Conservation (phyloP, 139 green algal genomes). For the Chara braunii region DNA sequence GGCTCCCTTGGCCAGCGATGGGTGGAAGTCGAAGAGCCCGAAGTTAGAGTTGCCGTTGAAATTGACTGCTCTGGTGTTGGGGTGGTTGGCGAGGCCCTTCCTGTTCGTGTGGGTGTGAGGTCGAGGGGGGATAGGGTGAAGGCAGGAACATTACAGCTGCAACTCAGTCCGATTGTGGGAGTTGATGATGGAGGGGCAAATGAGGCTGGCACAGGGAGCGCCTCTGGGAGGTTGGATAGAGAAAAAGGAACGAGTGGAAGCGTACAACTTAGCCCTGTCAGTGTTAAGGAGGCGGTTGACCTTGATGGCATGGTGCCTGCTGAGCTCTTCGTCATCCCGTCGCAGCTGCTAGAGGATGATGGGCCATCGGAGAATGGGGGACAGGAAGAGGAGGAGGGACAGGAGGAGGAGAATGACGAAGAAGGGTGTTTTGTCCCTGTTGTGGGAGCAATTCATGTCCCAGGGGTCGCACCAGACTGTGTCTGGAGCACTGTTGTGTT, state of each 20-base stretch:
- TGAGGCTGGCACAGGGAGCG: background rate
- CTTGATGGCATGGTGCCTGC: background rate
- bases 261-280: background rate
- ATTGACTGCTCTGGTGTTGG: conserved; percentile 10
- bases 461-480: background rate
- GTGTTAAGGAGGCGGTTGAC: background rate
- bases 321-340: background rate
- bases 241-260: background rate
- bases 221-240: background rate
- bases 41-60: background rate
- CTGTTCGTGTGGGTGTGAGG: conserved; percentile 12
- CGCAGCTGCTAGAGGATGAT: background rate
- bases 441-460: background rate
- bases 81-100: conserved; percentile 23
- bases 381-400: background rate
- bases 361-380: background rate
- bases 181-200: background rate
- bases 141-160: background rate
- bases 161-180: background rate
- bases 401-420: background rate
- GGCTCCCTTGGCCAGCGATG: background rate
- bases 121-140: conserved; percentile 6
- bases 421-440: background rate
- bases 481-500: background rate
- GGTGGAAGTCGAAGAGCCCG: conserved; percentile 17